These are phyloP conservation scores for Aureobasidium leucospermi DNA, from an alignment of 2,329 filamentous ascomycete genomes.

Conservation along the genomic window DNA sequence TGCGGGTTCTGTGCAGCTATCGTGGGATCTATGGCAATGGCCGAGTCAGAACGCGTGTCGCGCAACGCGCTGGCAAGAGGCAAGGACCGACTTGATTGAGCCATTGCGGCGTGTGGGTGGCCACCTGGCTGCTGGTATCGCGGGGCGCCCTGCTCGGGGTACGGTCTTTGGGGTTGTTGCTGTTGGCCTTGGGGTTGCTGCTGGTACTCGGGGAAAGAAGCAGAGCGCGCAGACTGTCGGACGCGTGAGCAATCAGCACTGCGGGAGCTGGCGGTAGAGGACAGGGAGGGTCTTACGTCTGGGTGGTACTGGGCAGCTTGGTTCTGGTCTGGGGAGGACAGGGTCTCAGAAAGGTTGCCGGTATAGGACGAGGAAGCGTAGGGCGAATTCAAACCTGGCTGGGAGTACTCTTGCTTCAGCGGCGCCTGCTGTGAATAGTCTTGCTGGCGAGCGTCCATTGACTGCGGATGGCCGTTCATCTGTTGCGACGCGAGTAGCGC, in stretches of 20 bases:
- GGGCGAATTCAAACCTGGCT: constrained; percentile 49
- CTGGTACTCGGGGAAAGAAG: constrained; percentile 76
- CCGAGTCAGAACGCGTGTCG: constrained; percentile 83
- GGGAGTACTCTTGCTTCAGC: constrained; percentile 33
- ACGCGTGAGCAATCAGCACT: constrained; percentile 67
- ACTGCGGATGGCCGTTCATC: constrained; percentile 35
- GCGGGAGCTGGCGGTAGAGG: constrained; percentile 65
- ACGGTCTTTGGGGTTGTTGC: constrained; percentile 3
- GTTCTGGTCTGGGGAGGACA: constrained; percentile 71
- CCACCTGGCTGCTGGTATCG: constrained; percentile 70
- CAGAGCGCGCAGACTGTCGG: constrained; percentile 67
- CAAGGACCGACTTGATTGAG: constrained; percentile 98
- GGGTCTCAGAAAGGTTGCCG: constrained; percentile 71
- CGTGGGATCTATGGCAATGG: constrained; percentile 98
- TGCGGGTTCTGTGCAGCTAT: constrained; percentile 86
- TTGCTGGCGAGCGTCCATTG: constrained; percentile 48
- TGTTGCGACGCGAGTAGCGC: constrained; percentile 33
- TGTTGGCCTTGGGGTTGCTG: constrained; percentile 36
- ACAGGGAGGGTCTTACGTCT: constrained; percentile 51
- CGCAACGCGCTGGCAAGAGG: constrained; percentile 59
- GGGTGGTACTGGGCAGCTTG: constrained; percentile 84
- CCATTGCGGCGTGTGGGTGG: constrained; percentile 80
- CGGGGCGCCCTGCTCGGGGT: constrained; percentile 21
- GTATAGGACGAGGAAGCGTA: constrained; percentile 42
- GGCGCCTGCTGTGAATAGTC: constrained; percentile 34